Evolutionary conservation across 1,139 yeast species (phyloP), one percentile per base, ranked within the genome.

Genomic region (Hemisphaericaspora lyxosophila): DNA sequence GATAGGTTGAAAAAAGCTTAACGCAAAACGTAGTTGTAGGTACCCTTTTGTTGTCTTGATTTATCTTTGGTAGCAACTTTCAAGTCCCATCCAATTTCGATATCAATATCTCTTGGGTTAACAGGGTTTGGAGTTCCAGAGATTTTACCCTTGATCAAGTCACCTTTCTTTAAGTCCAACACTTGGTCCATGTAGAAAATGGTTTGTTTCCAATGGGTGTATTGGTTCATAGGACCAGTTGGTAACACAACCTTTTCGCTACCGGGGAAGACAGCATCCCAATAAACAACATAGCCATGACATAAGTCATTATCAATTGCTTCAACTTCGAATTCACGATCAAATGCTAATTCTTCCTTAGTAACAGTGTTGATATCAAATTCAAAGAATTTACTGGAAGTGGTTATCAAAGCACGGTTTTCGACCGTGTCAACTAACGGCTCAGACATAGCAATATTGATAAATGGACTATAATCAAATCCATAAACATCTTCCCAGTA

Each of bases 401-500:
- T 75, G 32, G 97, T 87, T 41, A 90, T 85, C 48, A 78, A 70
- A n/a, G 89, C 69, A 45, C 75, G 73, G 60, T 85, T 78, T 49
- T 92, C 90, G 43, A 94, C 97, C 17, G 85, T 85, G 59, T 92
- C 98, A 35, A 92, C 97, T 51, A 92, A 75, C 22, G 98, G 98
- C 62, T 94, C 98, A 40, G 81, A 78, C 84, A 88, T 84, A 38
- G 96, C 95, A 41, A 84, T 66, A 38, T 82, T 78, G 40, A 73
- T 74, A 55, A 78, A 78, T 33, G 82, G 82, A 35, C 94, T 72
- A 67, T 87, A 92, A 62, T 94, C 97, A 58, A 92, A 92, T 7
- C 99, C 98, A 54, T 92, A 92, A 25, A 92, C 97, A 56, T 90
- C 90, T 61, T 86, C 89, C 99, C 99, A 92, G 67, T 82, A 94